Evolutionary conservation across 1,284 basidiomycete species (phyloP).

Genomic region (Moesziomyces globuligerus): DNA sequence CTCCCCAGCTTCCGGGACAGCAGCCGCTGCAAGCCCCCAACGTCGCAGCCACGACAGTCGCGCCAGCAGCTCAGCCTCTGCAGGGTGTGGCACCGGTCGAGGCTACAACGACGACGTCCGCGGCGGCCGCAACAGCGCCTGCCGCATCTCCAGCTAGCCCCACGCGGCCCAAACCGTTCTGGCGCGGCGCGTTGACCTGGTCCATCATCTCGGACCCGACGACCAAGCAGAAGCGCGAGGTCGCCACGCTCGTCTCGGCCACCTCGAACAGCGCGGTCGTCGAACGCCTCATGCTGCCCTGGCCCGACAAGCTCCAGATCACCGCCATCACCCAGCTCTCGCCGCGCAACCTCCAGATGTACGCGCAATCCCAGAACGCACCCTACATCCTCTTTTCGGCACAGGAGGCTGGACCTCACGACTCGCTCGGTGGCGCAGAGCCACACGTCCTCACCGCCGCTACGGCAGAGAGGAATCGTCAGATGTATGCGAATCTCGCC

Average conservation of each 20-base stretch:
- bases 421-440: neutral
- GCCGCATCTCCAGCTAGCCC: conserved; percentile 14
- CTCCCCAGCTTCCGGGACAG: neutral
- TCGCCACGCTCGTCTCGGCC: conserved; percentile 53
- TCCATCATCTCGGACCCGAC: conserved; percentile 36
- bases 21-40: neutral
- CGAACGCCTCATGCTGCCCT: conserved; percentile 38
- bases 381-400: conserved; percentile 51
- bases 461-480: conserved; percentile 45
- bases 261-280: conserved; percentile 30
- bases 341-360: conserved; percentile 44
- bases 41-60: neutral
- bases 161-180: conserved; percentile 46
- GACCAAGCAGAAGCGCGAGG: conserved; percentile 40
- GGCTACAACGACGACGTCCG: neutral
- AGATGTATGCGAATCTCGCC: conserved; percentile 55
- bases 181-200: conserved; percentile 58
- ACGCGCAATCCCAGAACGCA: conserved; percentile 43
- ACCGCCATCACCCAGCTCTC: conserved; percentile 45
- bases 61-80: neutral
- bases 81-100: neutral
- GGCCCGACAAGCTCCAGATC: conserved; percentile 50
- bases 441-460: conserved; percentile 20
- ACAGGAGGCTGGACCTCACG: conserved; percentile 9
- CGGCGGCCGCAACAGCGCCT: neutral